These are phyloP conservation scores for Glonium stellatum DNA, from an alignment of 495 filamentous ascomycete species.

Conservation along the genomic window DNA sequence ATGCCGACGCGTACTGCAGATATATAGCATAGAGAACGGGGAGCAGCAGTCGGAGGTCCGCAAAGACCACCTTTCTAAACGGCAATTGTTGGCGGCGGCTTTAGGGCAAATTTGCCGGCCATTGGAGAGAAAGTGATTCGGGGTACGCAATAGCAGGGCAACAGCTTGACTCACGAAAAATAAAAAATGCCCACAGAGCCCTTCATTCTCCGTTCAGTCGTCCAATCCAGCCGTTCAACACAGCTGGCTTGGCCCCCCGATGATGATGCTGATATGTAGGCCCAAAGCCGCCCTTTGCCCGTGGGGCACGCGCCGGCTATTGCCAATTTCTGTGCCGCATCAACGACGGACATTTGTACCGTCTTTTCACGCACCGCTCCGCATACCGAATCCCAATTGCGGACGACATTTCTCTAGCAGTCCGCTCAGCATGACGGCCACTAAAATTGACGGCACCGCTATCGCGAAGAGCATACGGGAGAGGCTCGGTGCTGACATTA, in stretches of 20 bases:
- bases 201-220: background rate
- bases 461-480: constrained; percentile 87
- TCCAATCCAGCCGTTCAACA: background rate
- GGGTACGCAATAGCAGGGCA: background rate
- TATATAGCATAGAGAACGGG: background rate
- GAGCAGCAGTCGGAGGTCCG: background rate
- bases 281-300: background rate
- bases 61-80: background rate
- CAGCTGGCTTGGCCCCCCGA: constrained; percentile 4
- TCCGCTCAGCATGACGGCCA: constrained; percentile 62
- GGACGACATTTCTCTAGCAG: constrained; percentile 43
- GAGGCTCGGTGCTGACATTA: constrained; percentile 69
- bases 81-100: constrained; percentile 1
- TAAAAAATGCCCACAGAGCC: background rate
- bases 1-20: no score
- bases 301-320: background rate
- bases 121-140: background rate
- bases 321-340: constrained; percentile 7
- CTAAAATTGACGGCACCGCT: constrained; percentile 91
- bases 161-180: constrained; percentile 6
- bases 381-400: background rate
- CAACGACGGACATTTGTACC: constrained; percentile 10
- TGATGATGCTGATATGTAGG: constrained; percentile 4
- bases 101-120: constrained; percentile 4
- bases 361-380: background rate